phyloP scores from a whole-genome alignment of 2,329 filamentous ascomycete species.

The Pleurostoma richardsiae region DNA sequence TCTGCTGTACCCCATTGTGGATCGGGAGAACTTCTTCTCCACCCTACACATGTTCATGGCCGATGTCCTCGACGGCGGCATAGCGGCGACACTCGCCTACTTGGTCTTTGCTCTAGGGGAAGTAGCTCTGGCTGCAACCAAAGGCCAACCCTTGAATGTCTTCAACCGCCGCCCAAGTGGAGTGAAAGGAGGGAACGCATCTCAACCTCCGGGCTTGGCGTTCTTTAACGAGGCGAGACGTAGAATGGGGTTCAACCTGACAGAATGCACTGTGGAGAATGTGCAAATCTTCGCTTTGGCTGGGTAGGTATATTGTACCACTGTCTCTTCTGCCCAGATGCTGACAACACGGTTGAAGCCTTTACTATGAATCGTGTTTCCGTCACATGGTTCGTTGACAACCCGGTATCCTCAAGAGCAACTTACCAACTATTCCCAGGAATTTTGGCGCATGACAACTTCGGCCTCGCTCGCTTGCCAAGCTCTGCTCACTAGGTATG shows the following conservation, averaged over 20 bases:
- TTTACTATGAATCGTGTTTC: conserved; percentile 50
- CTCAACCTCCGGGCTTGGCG: conserved; percentile 49
- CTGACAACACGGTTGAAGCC: conserved; percentile 19
- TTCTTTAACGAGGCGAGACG: conserved; percentile 59
- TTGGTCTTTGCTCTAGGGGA: conserved; percentile 56
- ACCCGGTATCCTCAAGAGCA: neutral
- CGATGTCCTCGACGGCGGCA: conserved; percentile 44
- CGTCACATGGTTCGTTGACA: conserved; percentile 37
- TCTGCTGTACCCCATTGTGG: conserved; percentile 52
- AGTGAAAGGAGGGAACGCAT: conserved; percentile 42
- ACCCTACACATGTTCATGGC: conserved; percentile 38
- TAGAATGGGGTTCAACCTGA: conserved; percentile 52
- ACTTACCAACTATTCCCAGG: conserved; percentile 28
- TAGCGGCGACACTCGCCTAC: conserved; percentile 45
- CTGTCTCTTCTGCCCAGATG: too few species aligned
- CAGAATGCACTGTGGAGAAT: conserved; percentile 51
- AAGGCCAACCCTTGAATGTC: conserved; percentile 37
- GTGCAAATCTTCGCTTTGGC: conserved; percentile 53
- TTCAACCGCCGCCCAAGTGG: conserved; percentile 43
- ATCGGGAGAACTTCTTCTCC: conserved; percentile 47
- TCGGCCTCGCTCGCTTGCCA: conserved; percentile 53
- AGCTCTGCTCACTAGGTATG: conserved; percentile 48
- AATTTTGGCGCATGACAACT: conserved; percentile 55
- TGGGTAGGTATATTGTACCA: conserved; percentile 32
- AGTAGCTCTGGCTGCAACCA: conserved; percentile 45